Evolutionary conservation across 352 stramenopile species (phyloP).

Genomic region (Pythium periplocum): DNA sequence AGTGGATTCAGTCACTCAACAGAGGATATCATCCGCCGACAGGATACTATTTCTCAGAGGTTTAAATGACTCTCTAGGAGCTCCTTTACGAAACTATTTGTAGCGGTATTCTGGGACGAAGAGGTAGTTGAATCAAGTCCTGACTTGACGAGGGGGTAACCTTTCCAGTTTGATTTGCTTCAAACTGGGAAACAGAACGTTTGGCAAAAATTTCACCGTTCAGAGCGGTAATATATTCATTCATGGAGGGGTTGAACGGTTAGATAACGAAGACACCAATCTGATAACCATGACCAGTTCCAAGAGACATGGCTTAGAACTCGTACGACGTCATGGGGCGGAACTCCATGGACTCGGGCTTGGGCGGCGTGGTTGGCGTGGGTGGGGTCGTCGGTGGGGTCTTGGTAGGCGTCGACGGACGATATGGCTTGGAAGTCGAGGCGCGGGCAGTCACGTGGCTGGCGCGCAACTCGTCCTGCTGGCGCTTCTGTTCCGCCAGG

Average conservation of each 20-base stretch:
- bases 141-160: constrained; percentile 11
- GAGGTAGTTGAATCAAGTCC: constrained; percentile 19
- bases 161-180: constrained; percentile 7
- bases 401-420: neutral
- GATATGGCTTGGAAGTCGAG: too few relatives aligned
- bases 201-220: constrained; percentile 7
- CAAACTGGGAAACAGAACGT: constrained; percentile 3
- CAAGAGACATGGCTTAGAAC: constrained; percentile 9
- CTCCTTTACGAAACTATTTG: too few relatives aligned
- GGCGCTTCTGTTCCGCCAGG: constrained; percentile 9
- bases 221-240: constrained; percentile 15
- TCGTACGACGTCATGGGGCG: constrained; percentile 10
- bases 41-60: constrained; percentile 6
- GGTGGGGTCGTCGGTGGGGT: neutral
- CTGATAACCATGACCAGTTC: neutral
- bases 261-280: constrained; percentile 6
- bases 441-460: constrained; percentile 12
- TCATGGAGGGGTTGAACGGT: constrained; percentile 8
- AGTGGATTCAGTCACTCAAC: constrained; percentile 21
- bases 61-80: neutral
- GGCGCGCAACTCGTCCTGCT: constrained; percentile 22
- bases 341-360: neutral
- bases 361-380: neutral
- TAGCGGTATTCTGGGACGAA: too few relatives aligned
- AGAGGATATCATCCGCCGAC: constrained; percentile 7